Percentiles rank a stretch among this genome's conserved stretches.
These are phyloP conservation scores for Aspergillus baeticus DNA, from an alignment of 495 filamentous ascomycete genomes.

Conservation along the genomic window DNA sequence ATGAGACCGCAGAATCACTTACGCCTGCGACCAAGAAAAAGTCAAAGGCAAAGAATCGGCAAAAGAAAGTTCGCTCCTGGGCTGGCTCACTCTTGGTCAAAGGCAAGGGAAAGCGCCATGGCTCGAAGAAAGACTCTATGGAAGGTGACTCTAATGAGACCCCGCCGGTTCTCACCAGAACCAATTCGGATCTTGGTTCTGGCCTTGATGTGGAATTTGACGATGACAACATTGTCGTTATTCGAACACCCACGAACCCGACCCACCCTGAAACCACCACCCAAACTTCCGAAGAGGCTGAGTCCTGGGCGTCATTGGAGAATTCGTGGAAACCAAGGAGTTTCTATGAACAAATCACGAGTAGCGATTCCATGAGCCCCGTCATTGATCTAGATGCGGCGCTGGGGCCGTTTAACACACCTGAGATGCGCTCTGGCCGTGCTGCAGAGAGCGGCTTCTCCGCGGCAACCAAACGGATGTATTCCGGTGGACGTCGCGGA, in stretches of 20 bases:
- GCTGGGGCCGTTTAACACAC: constrained; percentile 89
- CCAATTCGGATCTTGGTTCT: constrained; percentile 42
- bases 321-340: constrained; percentile 48
- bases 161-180: constrained; percentile 42
- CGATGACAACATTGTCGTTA: constrained; percentile 51
- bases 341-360: constrained; percentile 47
- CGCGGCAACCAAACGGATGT: constrained; percentile 71
- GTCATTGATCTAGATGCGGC: constrained; percentile 95
- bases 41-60: constrained; percentile 62
- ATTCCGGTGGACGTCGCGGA: constrained; percentile 75
- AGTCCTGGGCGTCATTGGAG: constrained; percentile 29
- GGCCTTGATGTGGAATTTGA: constrained; percentile 52
- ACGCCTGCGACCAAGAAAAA: constrained; percentile 24
- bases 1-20: constrained; percentile 17
- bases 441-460: constrained; percentile 57
- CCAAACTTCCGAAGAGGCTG: constrained; percentile 26
- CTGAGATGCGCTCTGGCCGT: constrained; percentile 45
- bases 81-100: constrained; percentile 69
- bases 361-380: constrained; percentile 62
- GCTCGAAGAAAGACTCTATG: constrained; percentile 29
- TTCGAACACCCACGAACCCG: constrained; percentile 43
- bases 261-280: constrained; percentile 29
- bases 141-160: constrained; percentile 34
- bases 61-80: constrained; percentile 80
- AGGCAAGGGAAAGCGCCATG: constrained; percentile 56